Conservation (phyloP, 306 rosid species). For the Medicago arabica region DNA sequence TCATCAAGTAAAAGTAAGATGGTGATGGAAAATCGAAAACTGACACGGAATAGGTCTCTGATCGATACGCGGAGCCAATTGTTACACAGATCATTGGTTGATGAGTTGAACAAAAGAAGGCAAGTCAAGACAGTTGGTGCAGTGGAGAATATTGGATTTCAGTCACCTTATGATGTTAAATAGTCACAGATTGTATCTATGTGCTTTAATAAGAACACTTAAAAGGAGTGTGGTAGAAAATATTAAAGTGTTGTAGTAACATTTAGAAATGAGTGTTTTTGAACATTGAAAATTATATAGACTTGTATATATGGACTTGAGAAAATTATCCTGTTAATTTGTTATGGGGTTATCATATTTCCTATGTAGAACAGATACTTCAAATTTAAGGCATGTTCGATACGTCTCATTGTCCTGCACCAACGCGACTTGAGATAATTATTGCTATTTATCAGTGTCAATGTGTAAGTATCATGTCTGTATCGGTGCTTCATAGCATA, state of each 20-base stretch:
- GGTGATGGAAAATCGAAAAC: conserved; percentile 46
- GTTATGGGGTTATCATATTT: conserved; percentile 9
- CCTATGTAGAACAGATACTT: neutral
- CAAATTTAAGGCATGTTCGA: neutral
- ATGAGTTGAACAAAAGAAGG: conserved; percentile 74
- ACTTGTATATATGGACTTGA: conserved; percentile 5
- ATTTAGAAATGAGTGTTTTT: conserved; percentile 34
- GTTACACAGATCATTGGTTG: conserved; percentile 76
- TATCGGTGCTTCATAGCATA: too few species aligned
- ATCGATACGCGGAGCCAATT: conserved; percentile 79
- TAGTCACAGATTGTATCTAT: conserved; percentile 30
- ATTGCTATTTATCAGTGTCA: too few species aligned
- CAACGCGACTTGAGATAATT: too few species aligned
- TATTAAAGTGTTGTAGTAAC: conserved; percentile 22
- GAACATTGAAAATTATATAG: conserved; percentile 8
- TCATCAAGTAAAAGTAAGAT: conserved; percentile 54
- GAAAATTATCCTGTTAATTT: conserved; percentile 5
- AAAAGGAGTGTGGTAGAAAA: conserved; percentile 44
- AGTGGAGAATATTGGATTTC: conserved; percentile 84
- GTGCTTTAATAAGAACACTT: conserved; percentile 13
- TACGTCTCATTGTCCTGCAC: neutral
- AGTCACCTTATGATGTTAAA: conserved; percentile 65
- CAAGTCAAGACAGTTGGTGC: conserved; percentile 81
- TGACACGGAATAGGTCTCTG: conserved; percentile 73
- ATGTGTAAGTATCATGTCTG: too few species aligned